phyloP scores from a whole-genome alignment of 2,329 filamentous ascomycete species.

The Fonsecaea pedrosoi region DNA sequence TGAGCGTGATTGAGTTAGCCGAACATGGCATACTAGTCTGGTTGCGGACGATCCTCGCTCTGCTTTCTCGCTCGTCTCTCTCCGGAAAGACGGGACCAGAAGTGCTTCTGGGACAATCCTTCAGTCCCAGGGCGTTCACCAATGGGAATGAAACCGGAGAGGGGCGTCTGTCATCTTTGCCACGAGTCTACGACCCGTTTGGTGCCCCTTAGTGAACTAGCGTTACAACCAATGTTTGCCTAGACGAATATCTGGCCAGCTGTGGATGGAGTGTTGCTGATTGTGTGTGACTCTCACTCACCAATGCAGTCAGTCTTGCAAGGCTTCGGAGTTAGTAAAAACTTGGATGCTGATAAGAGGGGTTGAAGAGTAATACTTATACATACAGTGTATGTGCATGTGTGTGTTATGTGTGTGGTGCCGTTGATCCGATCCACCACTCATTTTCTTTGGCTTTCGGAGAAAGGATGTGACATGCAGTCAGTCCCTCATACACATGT shows the following conservation, averaged over 20 bases:
- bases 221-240: neutral
- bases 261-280: neutral
- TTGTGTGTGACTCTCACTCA: neutral
- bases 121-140: neutral
- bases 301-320: neutral
- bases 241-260: neutral
- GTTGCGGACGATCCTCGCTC: neutral
- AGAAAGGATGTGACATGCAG: neutral
- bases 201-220: neutral
- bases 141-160: neutral
- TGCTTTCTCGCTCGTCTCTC: neutral
- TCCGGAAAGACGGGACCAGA: slow-evolving; percentile 2
- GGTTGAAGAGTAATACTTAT: no score
- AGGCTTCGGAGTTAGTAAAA: slow-evolving; percentile 1
- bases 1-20: neutral
- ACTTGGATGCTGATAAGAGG: slow-evolving; percentile 14
- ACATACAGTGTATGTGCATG: no score
- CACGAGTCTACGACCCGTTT: neutral
- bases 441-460: neutral
- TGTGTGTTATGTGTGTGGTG: neutral
- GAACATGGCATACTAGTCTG: neutral
- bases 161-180: neutral
- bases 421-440: slow-evolving; percentile 9
- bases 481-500: no score
- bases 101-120: neutral